phyloP scores from a whole-genome alignment of 2,329 filamentous ascomycete genomes.

The Ambrosiella beaveri region DNA sequence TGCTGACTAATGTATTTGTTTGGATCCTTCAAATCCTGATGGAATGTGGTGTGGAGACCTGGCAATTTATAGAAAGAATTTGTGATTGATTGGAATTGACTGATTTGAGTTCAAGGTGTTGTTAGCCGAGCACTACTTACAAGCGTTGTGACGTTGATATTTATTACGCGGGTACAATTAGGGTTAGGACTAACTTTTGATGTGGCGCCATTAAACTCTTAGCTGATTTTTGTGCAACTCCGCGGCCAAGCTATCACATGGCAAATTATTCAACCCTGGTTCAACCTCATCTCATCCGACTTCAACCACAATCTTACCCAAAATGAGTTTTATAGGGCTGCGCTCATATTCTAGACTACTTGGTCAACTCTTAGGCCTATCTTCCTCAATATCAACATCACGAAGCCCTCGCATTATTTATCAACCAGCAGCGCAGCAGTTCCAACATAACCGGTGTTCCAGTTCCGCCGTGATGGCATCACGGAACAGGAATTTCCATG shows the following conservation, averaged over 20 bases:
- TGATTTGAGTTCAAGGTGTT: too few relatives aligned
- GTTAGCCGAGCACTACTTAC: too few relatives aligned
- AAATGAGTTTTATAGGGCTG: not conserved
- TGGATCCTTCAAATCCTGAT: too few relatives aligned
- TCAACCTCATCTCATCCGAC: not conserved
- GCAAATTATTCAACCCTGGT: not conserved
- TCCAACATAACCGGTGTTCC: too few relatives aligned
- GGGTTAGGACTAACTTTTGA: too few relatives aligned
- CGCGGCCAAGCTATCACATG: not conserved
- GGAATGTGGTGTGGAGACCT: too few relatives aligned
- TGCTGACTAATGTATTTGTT: too few relatives aligned
- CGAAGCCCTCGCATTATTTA: not conserved
- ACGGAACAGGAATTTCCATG: slow-evolving; percentile 37
- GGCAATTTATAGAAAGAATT: too few relatives aligned
- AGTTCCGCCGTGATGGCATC: too few relatives aligned
- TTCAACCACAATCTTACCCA: not conserved
- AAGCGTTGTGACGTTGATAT: too few relatives aligned
- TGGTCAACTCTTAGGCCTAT: not conserved
- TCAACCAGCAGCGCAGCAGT: not conserved
- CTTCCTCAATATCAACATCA: not conserved
- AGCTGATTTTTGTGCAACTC: not conserved
- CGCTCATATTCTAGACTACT: not conserved
- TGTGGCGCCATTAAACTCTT: not conserved
- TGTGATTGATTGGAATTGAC: too few relatives aligned
- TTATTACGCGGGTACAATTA: too few relatives aligned